A percentile compares a stretch with the other conserved stretches of the same genome.
Evolutionary conservation across 2,329 filamentous ascomycete genomes (phyloP).

Genomic region (Tolypocladium ovalisporum): DNA sequence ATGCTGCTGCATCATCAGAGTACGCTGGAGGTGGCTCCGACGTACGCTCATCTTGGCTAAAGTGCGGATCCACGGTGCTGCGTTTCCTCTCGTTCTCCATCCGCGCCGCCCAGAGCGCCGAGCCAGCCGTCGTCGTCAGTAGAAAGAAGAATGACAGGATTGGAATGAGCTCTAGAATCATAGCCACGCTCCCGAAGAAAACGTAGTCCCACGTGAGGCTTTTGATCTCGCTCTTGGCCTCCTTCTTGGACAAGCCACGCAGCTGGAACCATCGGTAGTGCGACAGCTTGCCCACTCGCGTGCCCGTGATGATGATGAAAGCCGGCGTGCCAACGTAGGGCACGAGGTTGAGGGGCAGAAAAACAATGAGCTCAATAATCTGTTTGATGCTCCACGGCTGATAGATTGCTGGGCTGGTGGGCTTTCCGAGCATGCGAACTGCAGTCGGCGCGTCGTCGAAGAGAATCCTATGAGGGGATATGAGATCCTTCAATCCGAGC

Average conservation of each 20-base stretch:
- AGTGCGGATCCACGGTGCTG: slow-evolving; percentile 5
- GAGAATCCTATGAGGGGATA: slow-evolving; percentile 54
- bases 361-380: slow-evolving; percentile 71
- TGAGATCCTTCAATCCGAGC: slow-evolving; percentile 56
- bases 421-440: slow-evolving; percentile 72
- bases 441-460: slow-evolving; percentile 59
- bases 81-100: slow-evolving; percentile 50
- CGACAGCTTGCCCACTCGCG: slow-evolving; percentile 75
- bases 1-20: slow-evolving; percentile 11
- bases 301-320: slow-evolving; percentile 81
- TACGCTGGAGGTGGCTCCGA: slow-evolving; percentile 15
- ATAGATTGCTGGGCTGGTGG: slow-evolving; percentile 65
- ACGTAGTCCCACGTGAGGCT: slow-evolving; percentile 70
- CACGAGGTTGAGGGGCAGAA: slow-evolving; percentile 77
- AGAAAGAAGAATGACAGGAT: slow-evolving; percentile 90
- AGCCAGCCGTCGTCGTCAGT: slow-evolving; percentile 73
- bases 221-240: slow-evolving; percentile 60
- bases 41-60: slow-evolving; percentile 6
- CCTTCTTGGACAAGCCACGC: slow-evolving; percentile 59
- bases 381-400: slow-evolving; percentile 86
- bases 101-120: slow-evolving; percentile 75
- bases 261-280: slow-evolving; percentile 88
- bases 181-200: slow-evolving; percentile 82
- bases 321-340: slow-evolving; percentile 73
- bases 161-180: slow-evolving; percentile 79